Evolutionary conservation across 352 stramenopile species (phyloP).

Genomic region (Nothophytophthora sp.): DNA sequence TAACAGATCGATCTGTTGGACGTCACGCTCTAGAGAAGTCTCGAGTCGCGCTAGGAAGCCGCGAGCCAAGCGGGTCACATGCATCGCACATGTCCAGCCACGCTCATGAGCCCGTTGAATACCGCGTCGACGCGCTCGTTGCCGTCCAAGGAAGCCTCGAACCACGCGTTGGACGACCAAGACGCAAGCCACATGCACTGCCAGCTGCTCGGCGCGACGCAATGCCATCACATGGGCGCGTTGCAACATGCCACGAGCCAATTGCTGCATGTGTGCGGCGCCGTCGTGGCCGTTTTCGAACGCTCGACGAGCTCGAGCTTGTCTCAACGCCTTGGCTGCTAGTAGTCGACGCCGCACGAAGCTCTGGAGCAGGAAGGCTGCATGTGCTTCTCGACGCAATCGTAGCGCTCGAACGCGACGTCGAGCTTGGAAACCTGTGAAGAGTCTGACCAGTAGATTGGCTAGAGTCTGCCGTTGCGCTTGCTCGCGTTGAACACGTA

Average conservation of each 20-base stretch:
- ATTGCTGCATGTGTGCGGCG: slow-evolving; percentile 42
- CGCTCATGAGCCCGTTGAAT: slow-evolving; percentile 26
- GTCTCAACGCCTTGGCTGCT: slow-evolving; percentile 31
- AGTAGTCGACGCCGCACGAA: slow-evolving; percentile 27
- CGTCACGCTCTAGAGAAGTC: slow-evolving; percentile 17
- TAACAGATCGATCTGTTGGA: slow-evolving; percentile 52
- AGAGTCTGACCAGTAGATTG: slow-evolving; percentile 28
- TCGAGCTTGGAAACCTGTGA: slow-evolving; percentile 46
- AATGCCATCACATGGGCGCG: slow-evolving; percentile 30
- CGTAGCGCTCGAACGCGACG: slow-evolving; percentile 41
- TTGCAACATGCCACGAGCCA: slow-evolving; percentile 33
- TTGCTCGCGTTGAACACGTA: slow-evolving; percentile 20
- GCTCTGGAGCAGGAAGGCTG: slow-evolving; percentile 45
- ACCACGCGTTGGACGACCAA: slow-evolving; percentile 54
- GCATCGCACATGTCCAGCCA: slow-evolving; percentile 32
- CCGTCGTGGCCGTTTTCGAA: slow-evolving; percentile 32
- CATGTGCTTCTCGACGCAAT: slow-evolving; percentile 23
- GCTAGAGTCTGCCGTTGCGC: slow-evolving; percentile 29
- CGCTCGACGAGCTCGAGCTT: slow-evolving; percentile 4
- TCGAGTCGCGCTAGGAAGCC: slow-evolving; percentile 48
- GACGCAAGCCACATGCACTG: slow-evolving; percentile 43
- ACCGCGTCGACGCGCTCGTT: slow-evolving; percentile 25
- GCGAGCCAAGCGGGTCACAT: slow-evolving; percentile 54
- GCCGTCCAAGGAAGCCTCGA: slow-evolving; percentile 47
- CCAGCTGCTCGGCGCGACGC: slow-evolving; percentile 33